phyloP scores from a whole-genome alignment of 129 eudicot species.

The Flaveria robusta region DNA sequence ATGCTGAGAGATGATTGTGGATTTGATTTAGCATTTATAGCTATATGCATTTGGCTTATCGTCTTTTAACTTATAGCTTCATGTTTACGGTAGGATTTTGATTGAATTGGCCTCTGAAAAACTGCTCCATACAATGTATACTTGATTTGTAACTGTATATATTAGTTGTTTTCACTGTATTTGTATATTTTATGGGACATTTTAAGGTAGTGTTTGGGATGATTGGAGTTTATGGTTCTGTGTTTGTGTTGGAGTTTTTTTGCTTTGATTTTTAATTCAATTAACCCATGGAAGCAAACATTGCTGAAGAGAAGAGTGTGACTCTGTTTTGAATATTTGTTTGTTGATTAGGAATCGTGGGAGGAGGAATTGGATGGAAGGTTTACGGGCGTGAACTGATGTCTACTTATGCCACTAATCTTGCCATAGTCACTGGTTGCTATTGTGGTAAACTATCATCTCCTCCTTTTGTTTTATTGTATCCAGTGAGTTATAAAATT shows the following conservation, averaged over 20 bases:
- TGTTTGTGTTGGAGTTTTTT: neutral
- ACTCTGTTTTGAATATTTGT: conserved; percentile 11
- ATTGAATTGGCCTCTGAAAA: neutral
- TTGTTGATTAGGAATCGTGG: conserved; percentile 59
- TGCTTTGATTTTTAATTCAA: neutral
- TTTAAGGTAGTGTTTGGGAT: neutral
- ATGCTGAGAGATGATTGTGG: neutral
- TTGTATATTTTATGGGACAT: neutral
- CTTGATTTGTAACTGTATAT: neutral
- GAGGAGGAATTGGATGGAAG: conserved; percentile 77
- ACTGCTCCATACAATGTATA: neutral
- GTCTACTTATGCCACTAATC: conserved; percentile 82
- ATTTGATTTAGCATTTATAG: conserved; percentile 6
- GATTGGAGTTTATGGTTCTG: neutral
- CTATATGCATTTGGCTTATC: neutral
- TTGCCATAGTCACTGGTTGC: conserved; percentile 83
- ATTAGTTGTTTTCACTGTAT: neutral
- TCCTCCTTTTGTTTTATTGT: conserved; percentile 3
- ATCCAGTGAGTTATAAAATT: neutral
- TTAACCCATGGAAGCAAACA: conserved; percentile 4
- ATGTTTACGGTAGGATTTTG: neutral
- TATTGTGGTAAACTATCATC: conserved; percentile 68
- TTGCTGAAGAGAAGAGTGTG: neutral
- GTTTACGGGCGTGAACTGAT: conserved; percentile 62
- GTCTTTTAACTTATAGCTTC: neutral